Conservation (phyloP, 1,284 basidiomycete genomes). For the Xerocomus amazonicus region DNA sequence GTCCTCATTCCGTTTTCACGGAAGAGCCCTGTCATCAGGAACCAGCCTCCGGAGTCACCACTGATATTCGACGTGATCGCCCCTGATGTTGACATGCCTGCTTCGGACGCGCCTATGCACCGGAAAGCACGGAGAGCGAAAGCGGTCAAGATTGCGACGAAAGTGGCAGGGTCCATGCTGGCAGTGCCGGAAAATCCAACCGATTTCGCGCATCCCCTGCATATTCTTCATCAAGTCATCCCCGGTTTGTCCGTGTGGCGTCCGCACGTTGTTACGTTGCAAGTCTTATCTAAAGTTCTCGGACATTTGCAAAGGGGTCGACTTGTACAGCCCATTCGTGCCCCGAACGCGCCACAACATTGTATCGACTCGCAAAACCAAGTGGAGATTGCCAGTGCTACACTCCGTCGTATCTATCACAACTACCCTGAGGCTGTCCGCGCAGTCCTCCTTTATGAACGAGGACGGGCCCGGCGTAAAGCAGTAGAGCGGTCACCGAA, state of each 20-base stretch:
- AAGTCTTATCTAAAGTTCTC: slow-evolving; percentile 44
- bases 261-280: slow-evolving; percentile 51
- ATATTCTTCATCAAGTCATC: slow-evolving; percentile 58
- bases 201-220: slow-evolving; percentile 55
- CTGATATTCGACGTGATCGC: slow-evolving; percentile 37
- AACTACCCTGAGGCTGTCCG: slow-evolving; percentile 50
- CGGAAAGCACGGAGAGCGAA: slow-evolving; percentile 25
- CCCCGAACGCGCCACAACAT: slow-evolving; percentile 14
- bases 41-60: slow-evolving; percentile 42
- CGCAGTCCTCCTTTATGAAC: slow-evolving; percentile 40
- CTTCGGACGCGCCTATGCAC: slow-evolving; percentile 33
- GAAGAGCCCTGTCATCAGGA: slow-evolving; percentile 34
- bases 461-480: slow-evolving; percentile 29
- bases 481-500: slow-evolving; percentile 12
- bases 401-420: slow-evolving; percentile 43
- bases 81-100: slow-evolving; percentile 23
- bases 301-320: slow-evolving; percentile 49
- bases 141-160: slow-evolving; percentile 19
- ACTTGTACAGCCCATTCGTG: slow-evolving; percentile 42
- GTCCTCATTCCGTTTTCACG: slow-evolving; percentile 68
- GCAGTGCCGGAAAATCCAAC: slow-evolving; percentile 20
- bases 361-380: slow-evolving; percentile 25
- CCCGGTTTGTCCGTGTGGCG: slow-evolving; percentile 65
- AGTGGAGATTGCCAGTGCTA: slow-evolving; percentile 34
- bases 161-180: slow-evolving; percentile 16